These are phyloP conservation scores for Leccinum arenicola DNA, from an alignment of 768 basidiomycete genomes.

Conservation along the genomic window DNA sequence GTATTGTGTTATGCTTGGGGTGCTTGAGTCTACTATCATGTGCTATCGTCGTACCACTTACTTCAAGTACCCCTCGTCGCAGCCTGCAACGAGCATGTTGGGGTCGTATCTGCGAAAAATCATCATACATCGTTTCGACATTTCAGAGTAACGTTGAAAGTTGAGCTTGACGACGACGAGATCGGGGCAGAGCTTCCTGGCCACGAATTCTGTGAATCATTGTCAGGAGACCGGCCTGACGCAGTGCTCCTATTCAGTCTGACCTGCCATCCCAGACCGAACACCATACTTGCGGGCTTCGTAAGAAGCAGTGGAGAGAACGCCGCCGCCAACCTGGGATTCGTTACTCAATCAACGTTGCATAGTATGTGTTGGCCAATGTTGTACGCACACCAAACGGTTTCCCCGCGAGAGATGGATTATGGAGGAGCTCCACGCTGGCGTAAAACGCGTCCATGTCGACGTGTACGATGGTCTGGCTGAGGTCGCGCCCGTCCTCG, in stretches of 20 bases:
- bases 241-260: constrained; percentile 7
- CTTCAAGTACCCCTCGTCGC: constrained; percentile 94
- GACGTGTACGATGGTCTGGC: constrained; percentile 85
- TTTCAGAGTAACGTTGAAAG: constrained; percentile 61
- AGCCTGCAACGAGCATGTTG: constrained; percentile 70
- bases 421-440: constrained; percentile 68
- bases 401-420: constrained; percentile 64
- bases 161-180: constrained; percentile 66
- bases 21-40: constrained; percentile 7
- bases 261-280: constrained; percentile 94
- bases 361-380: neutral
- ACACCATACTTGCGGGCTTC: constrained; percentile 89
- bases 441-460: constrained; percentile 97
- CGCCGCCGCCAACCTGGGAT: constrained; percentile 70
- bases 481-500: constrained; percentile 73
- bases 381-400: constrained; percentile 61
- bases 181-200: constrained; percentile 90
- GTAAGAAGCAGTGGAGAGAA: constrained; percentile 87
- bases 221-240: neutral
- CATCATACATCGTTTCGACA: constrained; percentile 68
- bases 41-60: constrained; percentile 32
- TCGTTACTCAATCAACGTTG: constrained; percentile 3
- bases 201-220: constrained; percentile 68
- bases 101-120: constrained; percentile 74
- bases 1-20: constrained; percentile 74